Evolutionary conservation across 2,329 filamentous ascomycete species (phyloP).

Genomic region (Neocatenulostroma microsporum): DNA sequence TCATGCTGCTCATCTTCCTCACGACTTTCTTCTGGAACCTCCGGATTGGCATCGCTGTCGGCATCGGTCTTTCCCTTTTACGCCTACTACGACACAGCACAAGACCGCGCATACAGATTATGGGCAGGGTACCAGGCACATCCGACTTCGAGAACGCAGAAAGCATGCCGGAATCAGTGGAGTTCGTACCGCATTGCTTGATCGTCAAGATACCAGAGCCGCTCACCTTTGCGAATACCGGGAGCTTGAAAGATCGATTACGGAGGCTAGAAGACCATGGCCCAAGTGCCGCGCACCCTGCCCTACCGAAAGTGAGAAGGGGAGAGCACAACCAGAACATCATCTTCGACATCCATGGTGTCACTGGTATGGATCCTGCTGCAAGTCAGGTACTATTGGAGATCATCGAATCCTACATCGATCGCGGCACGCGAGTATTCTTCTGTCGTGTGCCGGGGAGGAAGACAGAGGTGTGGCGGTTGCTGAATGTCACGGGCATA

Average conservation of each 20-base stretch:
- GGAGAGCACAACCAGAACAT: slow-evolving; percentile 83
- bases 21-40: slow-evolving; percentile 94
- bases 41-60: slow-evolving; percentile 85
- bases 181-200: slow-evolving; percentile 84
- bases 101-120: slow-evolving; percentile 87
- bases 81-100: slow-evolving; percentile 87
- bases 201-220: slow-evolving; percentile 98
- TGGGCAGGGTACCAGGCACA: slow-evolving; percentile 79
- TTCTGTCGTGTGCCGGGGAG: slow-evolving; percentile 53
- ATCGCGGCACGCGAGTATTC: slow-evolving; percentile 67
- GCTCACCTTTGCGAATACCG: slow-evolving; percentile 93
- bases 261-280: slow-evolving; percentile 82
- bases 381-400: slow-evolving; percentile 86
- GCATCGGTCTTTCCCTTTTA: slow-evolving; percentile 82
- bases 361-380: slow-evolving; percentile 86
- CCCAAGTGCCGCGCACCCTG: slow-evolving; percentile 75
- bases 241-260: slow-evolving; percentile 72
- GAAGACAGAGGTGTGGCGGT: slow-evolving; percentile 52
- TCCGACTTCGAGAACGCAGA: slow-evolving; percentile 76
- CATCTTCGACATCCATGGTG: slow-evolving; percentile 97
- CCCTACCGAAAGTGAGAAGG: slow-evolving; percentile 67
- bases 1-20: slow-evolving; percentile 86
- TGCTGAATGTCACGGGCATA: slow-evolving; percentile 75
- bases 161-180: slow-evolving; percentile 46
- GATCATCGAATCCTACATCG: slow-evolving; percentile 75